phyloP scores from a whole-genome alignment of 2,329 filamentous ascomycete genomes.

The Dothistroma pini region DNA sequence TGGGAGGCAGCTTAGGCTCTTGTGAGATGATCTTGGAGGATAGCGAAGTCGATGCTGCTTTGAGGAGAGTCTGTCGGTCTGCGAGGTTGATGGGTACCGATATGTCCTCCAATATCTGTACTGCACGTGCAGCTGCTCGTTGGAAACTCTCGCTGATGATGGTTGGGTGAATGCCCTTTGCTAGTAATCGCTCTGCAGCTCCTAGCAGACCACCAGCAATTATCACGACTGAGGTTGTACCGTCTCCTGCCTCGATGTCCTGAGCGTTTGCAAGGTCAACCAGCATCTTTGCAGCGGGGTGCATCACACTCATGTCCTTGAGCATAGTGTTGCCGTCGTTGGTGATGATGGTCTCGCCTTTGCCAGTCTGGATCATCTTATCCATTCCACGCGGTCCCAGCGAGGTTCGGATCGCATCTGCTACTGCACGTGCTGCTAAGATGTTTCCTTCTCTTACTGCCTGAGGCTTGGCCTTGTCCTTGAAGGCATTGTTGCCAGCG shows the following conservation, averaged over 20 bases:
- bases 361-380: conserved; percentile 98
- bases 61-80: conserved; percentile 85
- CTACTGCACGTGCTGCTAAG: conserved; percentile 92
- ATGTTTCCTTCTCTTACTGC: conserved; percentile 96
- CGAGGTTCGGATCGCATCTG: conserved; percentile 96
- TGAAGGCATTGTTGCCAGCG: conserved; percentile 63
- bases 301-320: conserved; percentile 98
- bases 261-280: conserved; percentile 96
- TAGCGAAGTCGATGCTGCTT: conserved; percentile 93
- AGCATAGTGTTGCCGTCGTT: conserved; percentile 99
- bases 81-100: conserved; percentile 85
- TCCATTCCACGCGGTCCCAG: conserved; percentile 93
- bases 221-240: conserved; percentile 96
- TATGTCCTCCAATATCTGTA: conserved; percentile 90
- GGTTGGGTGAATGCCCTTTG: conserved; percentile 93
- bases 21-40: conserved; percentile 99
- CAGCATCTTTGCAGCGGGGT: conserved; percentile 99
- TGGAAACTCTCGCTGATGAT: conserved; percentile 98
- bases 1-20: conserved; percentile 93
- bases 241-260: conserved; percentile 97
- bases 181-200: conserved; percentile 84
- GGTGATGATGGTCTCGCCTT: conserved; percentile 97
- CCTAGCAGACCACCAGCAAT: conserved; percentile 93
- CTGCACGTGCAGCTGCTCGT: conserved; percentile 82
- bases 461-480: conserved; percentile 96